A percentile compares a stretch with the other conserved stretches of the same genome.
These are phyloP conservation scores for Marasmius oreades DNA, from an alignment of 1,284 basidiomycete genomes.

Conservation along the genomic window DNA sequence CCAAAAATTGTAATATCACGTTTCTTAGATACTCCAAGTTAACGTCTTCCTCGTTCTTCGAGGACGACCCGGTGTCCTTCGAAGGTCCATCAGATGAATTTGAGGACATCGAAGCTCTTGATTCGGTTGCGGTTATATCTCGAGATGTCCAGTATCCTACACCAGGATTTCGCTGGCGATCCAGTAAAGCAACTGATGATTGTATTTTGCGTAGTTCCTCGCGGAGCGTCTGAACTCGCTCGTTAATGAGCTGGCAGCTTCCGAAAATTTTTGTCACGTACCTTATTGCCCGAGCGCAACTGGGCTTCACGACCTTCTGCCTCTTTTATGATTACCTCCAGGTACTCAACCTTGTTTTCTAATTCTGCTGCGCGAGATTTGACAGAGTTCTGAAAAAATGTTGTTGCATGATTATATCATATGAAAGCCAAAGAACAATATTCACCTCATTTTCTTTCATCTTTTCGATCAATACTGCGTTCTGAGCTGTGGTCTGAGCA, in stretches of 20 bases:
- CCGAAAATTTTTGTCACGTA: slow-evolving; percentile 21
- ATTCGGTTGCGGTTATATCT: slow-evolving; percentile 34
- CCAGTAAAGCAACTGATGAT: slow-evolving; percentile 84
- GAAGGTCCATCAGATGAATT: slow-evolving; percentile 39
- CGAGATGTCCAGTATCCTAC: slow-evolving; percentile 83
- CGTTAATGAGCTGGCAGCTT: slow-evolving; percentile 6
- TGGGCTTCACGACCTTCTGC: slow-evolving; percentile 61
- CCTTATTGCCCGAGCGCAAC: slow-evolving; percentile 72
- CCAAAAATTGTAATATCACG: slow-evolving; percentile 90
- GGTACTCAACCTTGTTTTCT: slow-evolving; percentile 37
- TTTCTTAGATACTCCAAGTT: slow-evolving; percentile 96
- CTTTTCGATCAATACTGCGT: slow-evolving; percentile 47
- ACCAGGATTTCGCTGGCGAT: slow-evolving; percentile 87
- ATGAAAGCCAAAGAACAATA: slow-evolving; percentile 2
- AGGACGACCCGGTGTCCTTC: slow-evolving; percentile 37
- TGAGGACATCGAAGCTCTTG: slow-evolving; percentile 46
- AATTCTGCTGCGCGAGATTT: slow-evolving; percentile 43
- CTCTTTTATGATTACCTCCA: slow-evolving; percentile 65
- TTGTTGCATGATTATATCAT: background rate
- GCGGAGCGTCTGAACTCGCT: slow-evolving; percentile 60
- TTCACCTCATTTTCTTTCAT: slow-evolving; percentile 58
- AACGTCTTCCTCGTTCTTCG: slow-evolving; percentile 78
- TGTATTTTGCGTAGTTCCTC: slow-evolving; percentile 94
- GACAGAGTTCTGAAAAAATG: slow-evolving; percentile 36
- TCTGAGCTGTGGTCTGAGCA: slow-evolving; percentile 25